Evolutionary conservation across 768 basidiomycete species (phyloP).

Genomic region (Leucosporidium yakuticum): DNA sequence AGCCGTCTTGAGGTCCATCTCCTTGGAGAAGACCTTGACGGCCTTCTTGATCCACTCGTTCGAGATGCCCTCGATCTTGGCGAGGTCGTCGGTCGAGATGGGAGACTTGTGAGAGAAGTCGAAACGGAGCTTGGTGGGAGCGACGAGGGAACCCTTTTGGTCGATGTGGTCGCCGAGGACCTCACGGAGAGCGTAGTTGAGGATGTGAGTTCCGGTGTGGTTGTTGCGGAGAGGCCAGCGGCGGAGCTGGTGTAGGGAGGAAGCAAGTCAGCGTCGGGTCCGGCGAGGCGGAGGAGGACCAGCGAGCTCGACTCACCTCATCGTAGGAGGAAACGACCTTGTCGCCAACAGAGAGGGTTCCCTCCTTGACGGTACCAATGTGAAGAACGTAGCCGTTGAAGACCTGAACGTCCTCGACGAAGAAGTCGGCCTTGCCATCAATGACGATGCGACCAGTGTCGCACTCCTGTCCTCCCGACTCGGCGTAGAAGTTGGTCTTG

Average conservation of each 20-base stretch:
- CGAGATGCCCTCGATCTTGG: conserved; percentile 74
- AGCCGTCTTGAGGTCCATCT: conserved; percentile 69
- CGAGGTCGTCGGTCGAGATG: conserved; percentile 67
- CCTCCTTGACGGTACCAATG: conserved; percentile 83
- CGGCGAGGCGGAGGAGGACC: not conserved
- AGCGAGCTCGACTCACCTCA: conserved; percentile 54
- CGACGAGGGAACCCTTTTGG: conserved; percentile 95
- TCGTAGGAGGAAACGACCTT: conserved; percentile 86
- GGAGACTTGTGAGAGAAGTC: conserved; percentile 96
- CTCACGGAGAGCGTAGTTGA: conserved; percentile 88
- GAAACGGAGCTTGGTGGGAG: conserved; percentile 90
- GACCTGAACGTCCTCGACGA: conserved; percentile 85
- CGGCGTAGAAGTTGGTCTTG: conserved; percentile 92
- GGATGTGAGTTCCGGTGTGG: conserved; percentile 96
- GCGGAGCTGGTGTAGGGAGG: conserved; percentile 55
- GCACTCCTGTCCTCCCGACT: conserved; percentile 93
- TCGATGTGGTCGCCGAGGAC: conserved; percentile 95
- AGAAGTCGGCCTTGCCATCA: conserved; percentile 84
- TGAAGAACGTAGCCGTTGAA: conserved; percentile 96
- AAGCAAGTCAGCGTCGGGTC: not conserved
- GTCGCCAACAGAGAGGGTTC: conserved; percentile 67
- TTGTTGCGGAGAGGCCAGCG: conserved; percentile 95
- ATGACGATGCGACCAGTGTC: conserved; percentile 93
- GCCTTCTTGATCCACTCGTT: conserved; percentile 85
- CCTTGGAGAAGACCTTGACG: conserved; percentile 80